Conservation (phyloP, 2,329 filamentous ascomycete genomes). For the Coniochaeta ligniaria region DNA sequence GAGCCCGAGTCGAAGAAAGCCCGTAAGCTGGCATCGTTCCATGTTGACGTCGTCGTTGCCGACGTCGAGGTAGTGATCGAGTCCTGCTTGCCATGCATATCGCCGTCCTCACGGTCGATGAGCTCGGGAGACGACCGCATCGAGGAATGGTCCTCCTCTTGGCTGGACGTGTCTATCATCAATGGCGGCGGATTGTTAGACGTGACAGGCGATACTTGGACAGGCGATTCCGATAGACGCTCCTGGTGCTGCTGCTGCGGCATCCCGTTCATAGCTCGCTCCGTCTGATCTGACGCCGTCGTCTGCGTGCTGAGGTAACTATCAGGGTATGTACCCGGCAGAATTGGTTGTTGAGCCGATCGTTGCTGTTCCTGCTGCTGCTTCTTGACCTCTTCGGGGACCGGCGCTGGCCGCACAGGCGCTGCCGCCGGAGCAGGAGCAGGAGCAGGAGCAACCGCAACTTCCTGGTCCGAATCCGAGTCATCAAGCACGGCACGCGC, state of each 20-base stretch:
- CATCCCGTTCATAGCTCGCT: constrained; percentile 17
- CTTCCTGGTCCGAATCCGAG: constrained; percentile 50
- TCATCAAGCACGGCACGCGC: constrained; percentile 63
- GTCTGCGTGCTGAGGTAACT: constrained; percentile 26
- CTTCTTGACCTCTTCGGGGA: constrained; percentile 11
- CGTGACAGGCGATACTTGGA: constrained; percentile 53
- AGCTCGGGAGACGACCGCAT: constrained; percentile 56
- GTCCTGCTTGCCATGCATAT: constrained; percentile 33
- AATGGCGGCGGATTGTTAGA: constrained; percentile 56
- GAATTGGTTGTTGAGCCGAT: constrained; percentile 17
- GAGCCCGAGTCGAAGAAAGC: constrained; percentile 87
- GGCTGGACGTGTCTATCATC: constrained; percentile 63
- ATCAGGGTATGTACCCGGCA: constrained; percentile 32
- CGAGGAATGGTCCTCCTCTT: constrained; percentile 55
- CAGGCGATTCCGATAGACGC: constrained; percentile 60
- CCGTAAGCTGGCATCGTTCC: constrained; percentile 81
- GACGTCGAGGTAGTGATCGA: constrained; percentile 47
- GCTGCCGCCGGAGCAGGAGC: constrained; percentile 11
- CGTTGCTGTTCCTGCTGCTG: constrained; percentile 11
- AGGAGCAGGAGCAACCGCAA: not conserved
- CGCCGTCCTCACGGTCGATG: constrained; percentile 37
- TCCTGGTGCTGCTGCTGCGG: constrained; percentile 25
- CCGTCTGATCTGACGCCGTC: constrained; percentile 21
- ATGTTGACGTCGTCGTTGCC: constrained; percentile 55
- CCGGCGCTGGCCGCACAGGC: constrained; percentile 19